Evolutionary conservation across 345 rosid genomes (phyloP).

Genomic region (Euphorbia pulcherrima): DNA sequence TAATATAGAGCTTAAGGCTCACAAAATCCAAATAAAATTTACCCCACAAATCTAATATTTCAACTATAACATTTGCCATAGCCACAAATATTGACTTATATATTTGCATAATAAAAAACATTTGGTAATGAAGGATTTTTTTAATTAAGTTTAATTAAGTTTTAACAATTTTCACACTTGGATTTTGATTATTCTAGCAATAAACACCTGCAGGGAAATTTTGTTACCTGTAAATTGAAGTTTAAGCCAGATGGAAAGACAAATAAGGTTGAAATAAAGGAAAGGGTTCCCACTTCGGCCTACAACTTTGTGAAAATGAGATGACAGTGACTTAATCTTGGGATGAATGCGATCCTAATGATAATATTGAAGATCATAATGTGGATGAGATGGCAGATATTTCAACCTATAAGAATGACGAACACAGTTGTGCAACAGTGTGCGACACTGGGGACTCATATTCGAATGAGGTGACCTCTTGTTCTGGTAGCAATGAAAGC

Average conservation of each 20-base stretch:
- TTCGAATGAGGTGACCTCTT: background rate
- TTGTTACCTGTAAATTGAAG: constrained; percentile 32
- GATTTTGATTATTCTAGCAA: constrained; percentile 2
- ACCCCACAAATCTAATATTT: too few relatives aligned
- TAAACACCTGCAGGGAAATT: constrained; percentile 19
- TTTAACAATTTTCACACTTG: background rate
- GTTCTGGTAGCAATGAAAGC: background rate
- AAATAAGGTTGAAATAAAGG: background rate
- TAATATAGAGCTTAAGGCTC: too few relatives aligned
- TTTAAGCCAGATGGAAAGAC: constrained; percentile 12
- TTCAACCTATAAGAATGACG: background rate
- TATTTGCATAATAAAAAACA: too few relatives aligned
- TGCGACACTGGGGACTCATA: background rate
- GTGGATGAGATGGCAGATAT: background rate
- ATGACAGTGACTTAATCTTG: background rate
- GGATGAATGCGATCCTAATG: background rate
- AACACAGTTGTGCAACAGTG: background rate
- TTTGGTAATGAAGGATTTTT: background rate
- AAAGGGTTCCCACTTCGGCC: background rate
- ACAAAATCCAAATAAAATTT: too few relatives aligned
- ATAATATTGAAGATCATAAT: background rate
- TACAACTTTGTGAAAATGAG: constrained; percentile 1
- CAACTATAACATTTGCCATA: too few relatives aligned
- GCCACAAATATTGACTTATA: too few relatives aligned
- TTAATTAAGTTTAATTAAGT: too few relatives aligned